phyloP scores from a whole-genome alignment of 2,329 filamentous ascomycete species.

The Sporothrix humicola region DNA sequence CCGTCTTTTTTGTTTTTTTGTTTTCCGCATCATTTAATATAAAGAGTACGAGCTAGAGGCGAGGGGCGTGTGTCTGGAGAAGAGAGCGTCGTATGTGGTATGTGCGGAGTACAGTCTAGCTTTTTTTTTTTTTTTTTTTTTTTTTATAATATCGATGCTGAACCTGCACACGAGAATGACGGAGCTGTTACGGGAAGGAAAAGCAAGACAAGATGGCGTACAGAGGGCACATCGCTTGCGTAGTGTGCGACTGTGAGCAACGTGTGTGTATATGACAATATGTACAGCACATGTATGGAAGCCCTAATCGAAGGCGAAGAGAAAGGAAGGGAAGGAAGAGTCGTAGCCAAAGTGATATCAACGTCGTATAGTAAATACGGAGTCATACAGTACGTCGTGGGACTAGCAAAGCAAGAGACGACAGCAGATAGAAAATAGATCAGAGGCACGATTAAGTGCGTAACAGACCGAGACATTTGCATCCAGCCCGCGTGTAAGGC shows the following conservation, averaged over 20 bases:
- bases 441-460: neutral
- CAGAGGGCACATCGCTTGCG: neutral
- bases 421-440: neutral
- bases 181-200: neutral
- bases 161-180: constrained; percentile 15
- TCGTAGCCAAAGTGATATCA: neutral
- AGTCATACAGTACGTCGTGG: constrained; percentile 22
- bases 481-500: constrained; percentile 1
- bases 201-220: constrained; percentile 6
- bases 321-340: neutral
- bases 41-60: neutral
- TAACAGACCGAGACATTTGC: constrained; percentile 9
- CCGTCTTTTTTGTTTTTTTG: neutral
- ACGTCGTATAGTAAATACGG: neutral
- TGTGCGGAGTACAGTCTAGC: neutral
- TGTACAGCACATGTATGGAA: constrained; percentile 34
- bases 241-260: neutral
- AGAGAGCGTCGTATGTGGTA: neutral
- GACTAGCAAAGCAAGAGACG: neutral
- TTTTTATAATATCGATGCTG: neutral
- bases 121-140: too few relatives aligned
- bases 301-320: constrained; percentile 31
- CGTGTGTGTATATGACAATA: neutral
- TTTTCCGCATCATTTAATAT: neutral
- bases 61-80: neutral